Conservation (phyloP, 371 early-diverging fungal genomes). For the Apophysomyces ossiformis region DNA sequence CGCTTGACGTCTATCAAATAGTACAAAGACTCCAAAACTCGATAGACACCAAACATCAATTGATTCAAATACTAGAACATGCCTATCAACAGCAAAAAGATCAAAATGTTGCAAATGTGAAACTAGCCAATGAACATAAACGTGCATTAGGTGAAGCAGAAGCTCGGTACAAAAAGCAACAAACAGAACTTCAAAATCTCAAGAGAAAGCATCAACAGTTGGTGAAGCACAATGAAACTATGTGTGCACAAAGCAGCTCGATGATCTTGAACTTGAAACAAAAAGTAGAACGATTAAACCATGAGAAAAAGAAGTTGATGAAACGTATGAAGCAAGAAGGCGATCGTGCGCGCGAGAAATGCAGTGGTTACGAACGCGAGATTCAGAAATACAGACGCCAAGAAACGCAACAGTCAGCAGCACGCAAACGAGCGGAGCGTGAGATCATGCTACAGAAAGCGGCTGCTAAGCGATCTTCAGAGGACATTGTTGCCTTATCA, state of each 20-base stretch:
- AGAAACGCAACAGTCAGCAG: slow-evolving; percentile 4
- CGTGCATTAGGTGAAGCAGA: slow-evolving; percentile 26
- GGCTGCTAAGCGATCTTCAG: slow-evolving; percentile 31
- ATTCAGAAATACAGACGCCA: slow-evolving; percentile 8
- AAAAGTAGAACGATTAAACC: slow-evolving; percentile 58
- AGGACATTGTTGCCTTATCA: slow-evolving; percentile 12
- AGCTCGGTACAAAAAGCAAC: slow-evolving; percentile 73
- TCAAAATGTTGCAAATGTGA: slow-evolving; percentile 47
- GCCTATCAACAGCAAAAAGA: slow-evolving; percentile 38
- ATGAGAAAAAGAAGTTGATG: slow-evolving; percentile 75
- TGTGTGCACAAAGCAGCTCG: slow-evolving; percentile 48
- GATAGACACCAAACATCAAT: slow-evolving; percentile 41
- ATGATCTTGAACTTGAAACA: slow-evolving; percentile 49
- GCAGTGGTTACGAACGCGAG: slow-evolving; percentile 53
- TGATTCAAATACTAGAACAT: slow-evolving; percentile 52
- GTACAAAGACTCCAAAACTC: slow-evolving; percentile 13
- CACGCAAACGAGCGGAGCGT: slow-evolving; percentile 24
- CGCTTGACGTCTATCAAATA: background rate
- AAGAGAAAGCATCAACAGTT: slow-evolving; percentile 60
- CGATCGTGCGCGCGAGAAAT: slow-evolving; percentile 26
- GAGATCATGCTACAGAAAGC: slow-evolving; percentile 34
- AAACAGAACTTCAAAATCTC: slow-evolving; percentile 61
- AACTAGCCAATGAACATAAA: slow-evolving; percentile 30
- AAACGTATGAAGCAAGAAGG: slow-evolving; percentile 58
- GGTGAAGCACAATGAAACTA: slow-evolving; percentile 46